phyloP scores from a whole-genome alignment of 2,329 filamentous ascomycete species.

The Escovopsis weberi region DNA sequence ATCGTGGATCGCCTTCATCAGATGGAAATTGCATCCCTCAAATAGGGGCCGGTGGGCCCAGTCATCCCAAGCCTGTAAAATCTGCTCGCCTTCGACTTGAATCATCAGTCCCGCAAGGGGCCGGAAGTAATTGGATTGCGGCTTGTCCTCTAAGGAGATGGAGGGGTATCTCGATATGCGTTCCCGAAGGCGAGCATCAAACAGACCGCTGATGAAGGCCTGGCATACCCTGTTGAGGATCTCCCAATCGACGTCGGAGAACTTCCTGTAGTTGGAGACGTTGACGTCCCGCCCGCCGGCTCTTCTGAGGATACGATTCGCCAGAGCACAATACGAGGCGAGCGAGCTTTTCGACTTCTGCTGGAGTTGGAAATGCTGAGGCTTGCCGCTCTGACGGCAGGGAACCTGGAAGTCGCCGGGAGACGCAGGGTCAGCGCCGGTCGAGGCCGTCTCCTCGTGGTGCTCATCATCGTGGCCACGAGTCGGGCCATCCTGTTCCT shows the following conservation, averaged over 20 bases:
- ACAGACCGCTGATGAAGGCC: conserved; percentile 40
- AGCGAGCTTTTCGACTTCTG: conserved; percentile 29
- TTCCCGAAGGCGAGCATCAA: conserved; percentile 28
- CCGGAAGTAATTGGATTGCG: conserved; percentile 20
- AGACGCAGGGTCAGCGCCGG: conserved; percentile 4
- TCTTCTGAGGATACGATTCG: conserved; percentile 35
- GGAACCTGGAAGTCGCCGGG: conserved; percentile 11
- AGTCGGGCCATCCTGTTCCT: conserved; percentile 12
- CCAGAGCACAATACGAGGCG: conserved; percentile 29
- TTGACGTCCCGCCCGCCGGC: conserved; percentile 36
- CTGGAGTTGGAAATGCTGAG: conserved; percentile 19
- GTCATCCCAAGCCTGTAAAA: conserved; percentile 27
- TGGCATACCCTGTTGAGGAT: conserved; percentile 37
- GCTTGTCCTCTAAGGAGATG: conserved; percentile 21
- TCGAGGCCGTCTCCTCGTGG: conserved; percentile 1
- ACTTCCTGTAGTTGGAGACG: conserved; percentile 28
- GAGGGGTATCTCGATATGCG: conserved; percentile 33
- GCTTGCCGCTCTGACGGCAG: conserved; percentile 5
- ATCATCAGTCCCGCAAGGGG: conserved; percentile 39
- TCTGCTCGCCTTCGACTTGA: conserved; percentile 41
- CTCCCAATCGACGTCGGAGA: conserved; percentile 29
- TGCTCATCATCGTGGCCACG: conserved; percentile 9
- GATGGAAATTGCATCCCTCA: conserved; percentile 12
- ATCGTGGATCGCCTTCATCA: conserved; percentile 20
- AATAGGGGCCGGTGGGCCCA: conserved; percentile 10